Conservation (phyloP, 2,329 filamentous ascomycete species). For the Talaromyces sp. region DNA sequence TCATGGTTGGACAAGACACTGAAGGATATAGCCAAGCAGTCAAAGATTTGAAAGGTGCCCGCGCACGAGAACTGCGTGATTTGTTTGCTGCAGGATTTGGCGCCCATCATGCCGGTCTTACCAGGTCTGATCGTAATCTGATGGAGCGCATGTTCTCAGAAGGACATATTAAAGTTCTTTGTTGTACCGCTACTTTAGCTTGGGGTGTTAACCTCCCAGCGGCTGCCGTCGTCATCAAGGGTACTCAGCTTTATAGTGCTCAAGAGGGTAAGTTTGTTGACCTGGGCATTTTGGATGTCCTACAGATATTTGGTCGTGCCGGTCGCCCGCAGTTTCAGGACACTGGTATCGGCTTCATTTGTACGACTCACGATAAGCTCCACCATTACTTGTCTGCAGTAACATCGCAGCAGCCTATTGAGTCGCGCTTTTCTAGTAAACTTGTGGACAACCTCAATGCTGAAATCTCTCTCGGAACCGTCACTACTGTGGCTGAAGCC, state of each 20-base stretch:
- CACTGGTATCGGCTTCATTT: slow-evolving; percentile 96
- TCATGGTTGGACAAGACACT: slow-evolving; percentile 70
- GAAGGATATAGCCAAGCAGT: slow-evolving; percentile 75
- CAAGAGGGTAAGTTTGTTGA: slow-evolving; percentile 97
- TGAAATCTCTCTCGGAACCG: slow-evolving; percentile 87
- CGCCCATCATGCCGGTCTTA: slow-evolving; percentile 95
- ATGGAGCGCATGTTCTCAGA: slow-evolving; percentile 88
- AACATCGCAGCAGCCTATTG: slow-evolving; percentile 93
- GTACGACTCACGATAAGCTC: slow-evolving; percentile 90
- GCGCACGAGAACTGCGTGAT: slow-evolving; percentile 82
- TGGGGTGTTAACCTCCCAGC: slow-evolving; percentile 99
- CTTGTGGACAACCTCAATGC: slow-evolving; percentile 96
- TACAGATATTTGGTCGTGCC: slow-evolving; percentile 97
- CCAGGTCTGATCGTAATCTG: slow-evolving; percentile 87
- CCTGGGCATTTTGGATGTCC: slow-evolving; percentile 88
- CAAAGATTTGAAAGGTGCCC: slow-evolving; percentile 79
- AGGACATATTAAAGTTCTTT: slow-evolving; percentile 93
- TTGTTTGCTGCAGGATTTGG: slow-evolving; percentile 86
- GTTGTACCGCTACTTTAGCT: slow-evolving; percentile 94
- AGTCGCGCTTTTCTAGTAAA: slow-evolving; percentile 91
- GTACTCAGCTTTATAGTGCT: slow-evolving; percentile 93
- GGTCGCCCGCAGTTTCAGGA: slow-evolving; percentile 97
- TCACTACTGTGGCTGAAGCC: slow-evolving; percentile 88
- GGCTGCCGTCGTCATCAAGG: slow-evolving; percentile 95
- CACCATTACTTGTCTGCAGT: slow-evolving; percentile 88